Percentiles rank a stretch among this genome's conserved stretches.
phyloP scores from a whole-genome alignment of 2,329 filamentous ascomycete species.

The Pseudogymnoascus sp. region DNA sequence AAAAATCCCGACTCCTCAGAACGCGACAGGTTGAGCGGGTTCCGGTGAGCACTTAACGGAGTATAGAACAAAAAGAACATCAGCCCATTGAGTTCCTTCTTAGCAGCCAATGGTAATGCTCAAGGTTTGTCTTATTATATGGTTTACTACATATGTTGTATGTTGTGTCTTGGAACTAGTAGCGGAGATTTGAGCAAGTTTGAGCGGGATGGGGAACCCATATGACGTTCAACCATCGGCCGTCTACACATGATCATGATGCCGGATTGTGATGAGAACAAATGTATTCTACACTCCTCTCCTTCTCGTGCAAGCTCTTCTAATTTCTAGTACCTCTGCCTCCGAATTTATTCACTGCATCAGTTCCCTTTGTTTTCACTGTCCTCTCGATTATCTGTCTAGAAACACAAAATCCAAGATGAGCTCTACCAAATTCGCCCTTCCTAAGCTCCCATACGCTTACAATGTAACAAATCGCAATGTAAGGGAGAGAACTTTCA shows the following conservation, averaged over 20 bases:
- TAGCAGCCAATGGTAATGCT: not conserved
- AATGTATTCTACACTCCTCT: not conserved
- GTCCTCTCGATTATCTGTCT: not conserved
- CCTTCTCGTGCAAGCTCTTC: not conserved
- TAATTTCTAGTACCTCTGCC: not conserved
- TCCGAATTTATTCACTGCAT: not conserved
- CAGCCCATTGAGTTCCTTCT: not conserved
- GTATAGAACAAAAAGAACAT: not conserved
- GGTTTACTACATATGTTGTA: not conserved
- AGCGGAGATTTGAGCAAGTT: constrained; percentile 13
- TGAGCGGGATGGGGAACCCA: not conserved
- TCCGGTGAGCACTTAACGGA: not conserved
- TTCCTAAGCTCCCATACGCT: constrained; percentile 61
- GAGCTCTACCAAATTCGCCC: constrained; percentile 31
- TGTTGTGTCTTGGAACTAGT: not conserved
- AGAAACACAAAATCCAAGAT: not conserved
- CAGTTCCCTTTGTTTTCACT: not conserved
- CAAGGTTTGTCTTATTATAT: not conserved
- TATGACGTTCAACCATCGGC: not conserved
- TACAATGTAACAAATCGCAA: constrained; percentile 56
- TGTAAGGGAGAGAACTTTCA: constrained; percentile 26
- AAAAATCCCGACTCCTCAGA: not conserved
- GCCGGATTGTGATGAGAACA: not conserved
- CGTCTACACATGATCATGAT: not conserved
- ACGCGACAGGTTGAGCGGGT: not conserved